Percentiles rank a stretch among this genome's conserved stretches.
phyloP scores from a whole-genome alignment of 257 asterid species.

The Solanum rostratum region DNA sequence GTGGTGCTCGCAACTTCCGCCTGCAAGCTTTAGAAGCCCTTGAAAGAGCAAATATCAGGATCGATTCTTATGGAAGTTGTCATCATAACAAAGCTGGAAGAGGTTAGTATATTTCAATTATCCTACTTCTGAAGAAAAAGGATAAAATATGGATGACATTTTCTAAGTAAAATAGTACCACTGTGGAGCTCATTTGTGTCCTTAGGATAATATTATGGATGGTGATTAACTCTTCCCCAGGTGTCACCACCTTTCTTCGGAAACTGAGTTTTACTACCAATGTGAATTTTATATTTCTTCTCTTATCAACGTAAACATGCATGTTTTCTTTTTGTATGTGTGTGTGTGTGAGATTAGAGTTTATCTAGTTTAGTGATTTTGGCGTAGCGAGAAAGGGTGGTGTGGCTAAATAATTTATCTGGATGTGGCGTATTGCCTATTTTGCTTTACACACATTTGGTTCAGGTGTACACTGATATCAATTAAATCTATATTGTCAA shows the following conservation, averaged over 20 bases:
- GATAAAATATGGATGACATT: neutral
- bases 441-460: neutral
- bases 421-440: neutral
- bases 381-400: neutral
- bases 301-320: neutral
- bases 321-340: neutral
- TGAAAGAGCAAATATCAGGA: conserved; percentile 53
- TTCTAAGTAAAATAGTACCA: neutral
- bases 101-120: conserved; percentile 29
- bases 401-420: neutral
- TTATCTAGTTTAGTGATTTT: neutral
- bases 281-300: neutral
- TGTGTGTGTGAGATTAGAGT: neutral
- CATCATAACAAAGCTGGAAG: conserved; percentile 69
- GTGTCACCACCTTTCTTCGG: neutral
- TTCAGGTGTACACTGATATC: neutral
- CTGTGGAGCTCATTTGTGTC: neutral
- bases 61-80: conserved; percentile 92
- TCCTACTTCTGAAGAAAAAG: neutral
- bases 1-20: conserved; percentile 88
- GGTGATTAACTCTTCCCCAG: neutral
- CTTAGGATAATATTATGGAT: neutral
- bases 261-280: neutral
- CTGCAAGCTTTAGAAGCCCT: conserved; percentile 79
- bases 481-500: neutral